These are phyloP conservation scores for Colletotrichum sp. DNA, from an alignment of 2,329 filamentous ascomycete species.

Conservation along the genomic window DNA sequence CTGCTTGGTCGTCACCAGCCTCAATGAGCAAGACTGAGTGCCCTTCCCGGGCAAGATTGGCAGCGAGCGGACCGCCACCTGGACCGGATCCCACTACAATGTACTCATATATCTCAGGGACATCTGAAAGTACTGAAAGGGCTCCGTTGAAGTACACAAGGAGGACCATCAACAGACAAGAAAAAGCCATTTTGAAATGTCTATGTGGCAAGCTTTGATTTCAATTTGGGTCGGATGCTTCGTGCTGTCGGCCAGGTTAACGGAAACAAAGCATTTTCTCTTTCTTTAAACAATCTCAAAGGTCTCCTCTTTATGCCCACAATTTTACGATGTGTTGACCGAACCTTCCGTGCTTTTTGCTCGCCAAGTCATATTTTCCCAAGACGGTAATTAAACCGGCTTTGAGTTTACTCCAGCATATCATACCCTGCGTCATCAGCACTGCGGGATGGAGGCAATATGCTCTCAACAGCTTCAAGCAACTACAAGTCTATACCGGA, in stretches of 20 bases:
- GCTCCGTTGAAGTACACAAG: not conserved
- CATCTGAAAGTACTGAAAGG: accelerated
- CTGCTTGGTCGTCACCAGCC: not conserved
- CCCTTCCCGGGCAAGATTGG: not conserved
- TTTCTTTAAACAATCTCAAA: no score
- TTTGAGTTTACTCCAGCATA: not conserved
- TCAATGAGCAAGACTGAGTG: not conserved
- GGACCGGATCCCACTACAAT: not conserved
- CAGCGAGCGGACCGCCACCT: not conserved
- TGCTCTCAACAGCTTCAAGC: accelerated
- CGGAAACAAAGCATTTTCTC: not conserved
- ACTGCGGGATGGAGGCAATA: not conserved
- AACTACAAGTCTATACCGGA: no score
- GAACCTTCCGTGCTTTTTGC: not conserved
- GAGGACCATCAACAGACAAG: not conserved
- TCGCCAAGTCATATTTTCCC: not conserved
- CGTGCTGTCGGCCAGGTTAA: not conserved
- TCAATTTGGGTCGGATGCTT: not conserved
- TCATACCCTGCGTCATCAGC: not conserved
- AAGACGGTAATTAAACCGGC: not conserved
- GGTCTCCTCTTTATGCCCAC: no score
- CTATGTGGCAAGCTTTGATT: not conserved
- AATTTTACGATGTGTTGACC: no score
- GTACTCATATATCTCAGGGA: not conserved
- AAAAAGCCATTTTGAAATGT: not conserved